A percentile compares a stretch with the other conserved stretches of the same genome.
Evolutionary conservation across 75 land plant genomes (phyloP).

Genomic region (Isoetes taiwanensis): DNA sequence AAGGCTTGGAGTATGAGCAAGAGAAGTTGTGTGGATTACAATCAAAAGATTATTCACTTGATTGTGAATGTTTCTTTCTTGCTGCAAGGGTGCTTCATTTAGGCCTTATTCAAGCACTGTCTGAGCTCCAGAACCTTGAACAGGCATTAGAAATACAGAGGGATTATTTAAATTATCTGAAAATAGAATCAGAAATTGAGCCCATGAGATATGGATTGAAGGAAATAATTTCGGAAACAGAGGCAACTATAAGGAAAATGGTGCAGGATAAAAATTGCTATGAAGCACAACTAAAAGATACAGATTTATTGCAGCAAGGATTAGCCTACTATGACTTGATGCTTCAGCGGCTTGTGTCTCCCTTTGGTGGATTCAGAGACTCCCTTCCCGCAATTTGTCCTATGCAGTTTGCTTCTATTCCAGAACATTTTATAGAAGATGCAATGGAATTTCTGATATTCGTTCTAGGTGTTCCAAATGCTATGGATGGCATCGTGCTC

Average conservation of each 20-base stretch:
- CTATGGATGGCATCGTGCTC: neutral
- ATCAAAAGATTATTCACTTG: too few species aligned
- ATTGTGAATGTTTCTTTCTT: neutral
- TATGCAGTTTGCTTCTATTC: conserved; percentile 6
- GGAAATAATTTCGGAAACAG: neutral
- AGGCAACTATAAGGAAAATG: neutral
- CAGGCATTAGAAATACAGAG: neutral
- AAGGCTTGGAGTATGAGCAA: too few species aligned
- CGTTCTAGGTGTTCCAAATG: neutral
- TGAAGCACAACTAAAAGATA: neutral
- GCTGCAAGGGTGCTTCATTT: neutral
- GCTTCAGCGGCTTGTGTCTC: neutral
- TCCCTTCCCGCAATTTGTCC: conserved; percentile 1
- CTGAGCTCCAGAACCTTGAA: neutral
- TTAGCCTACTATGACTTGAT: neutral
- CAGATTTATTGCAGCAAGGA: neutral
- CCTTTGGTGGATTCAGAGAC: neutral
- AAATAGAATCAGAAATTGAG: neutral
- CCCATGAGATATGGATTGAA: neutral
- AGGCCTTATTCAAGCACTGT: neutral
- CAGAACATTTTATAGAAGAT: conserved; percentile 2
- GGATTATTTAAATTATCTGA: neutral
- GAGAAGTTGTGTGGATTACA: too few species aligned
- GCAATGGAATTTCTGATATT: neutral
- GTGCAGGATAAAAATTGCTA: neutral